A percentile compares a stretch with the other conserved stretches of the same genome.
Evolutionary conservation across 202 grass and related monocot species (phyloP).

Genomic region (Musa balbisiana): DNA sequence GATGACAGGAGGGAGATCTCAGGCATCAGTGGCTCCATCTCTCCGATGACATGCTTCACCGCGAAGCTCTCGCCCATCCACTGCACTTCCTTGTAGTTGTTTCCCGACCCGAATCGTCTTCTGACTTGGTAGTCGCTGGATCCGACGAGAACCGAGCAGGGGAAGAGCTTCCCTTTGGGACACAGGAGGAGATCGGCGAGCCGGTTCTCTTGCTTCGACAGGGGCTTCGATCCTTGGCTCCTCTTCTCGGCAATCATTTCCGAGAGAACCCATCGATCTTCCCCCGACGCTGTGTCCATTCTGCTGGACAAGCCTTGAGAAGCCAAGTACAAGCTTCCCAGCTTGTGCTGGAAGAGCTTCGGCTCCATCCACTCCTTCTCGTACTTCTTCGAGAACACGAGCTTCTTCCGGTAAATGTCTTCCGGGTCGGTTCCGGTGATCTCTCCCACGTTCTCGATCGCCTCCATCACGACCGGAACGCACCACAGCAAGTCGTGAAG

Average conservation of each 20-base stretch:
- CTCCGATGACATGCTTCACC: conserved; percentile 57
- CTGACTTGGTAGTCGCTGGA: conserved; percentile 56
- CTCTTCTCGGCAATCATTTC: conserved; percentile 53
- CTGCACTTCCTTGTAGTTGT: conserved; percentile 56
- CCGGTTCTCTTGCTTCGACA: conserved; percentile 43
- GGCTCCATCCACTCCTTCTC: conserved; percentile 54
- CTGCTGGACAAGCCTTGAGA: conserved; percentile 34
- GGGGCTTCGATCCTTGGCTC: conserved; percentile 25
- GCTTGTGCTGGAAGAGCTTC: conserved; percentile 49
- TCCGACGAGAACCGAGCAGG: conserved; percentile 39
- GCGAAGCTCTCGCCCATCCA: conserved; percentile 74
- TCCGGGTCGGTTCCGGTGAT: conserved; percentile 34
- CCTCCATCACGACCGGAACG: conserved; percentile 60
- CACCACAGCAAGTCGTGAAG: conserved; percentile 78
- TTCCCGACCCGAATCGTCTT: conserved; percentile 28
- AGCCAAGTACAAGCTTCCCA: conserved; percentile 45
- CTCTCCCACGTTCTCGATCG: conserved; percentile 52
- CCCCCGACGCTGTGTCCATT: conserved; percentile 60
- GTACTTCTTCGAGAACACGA: conserved; percentile 57
- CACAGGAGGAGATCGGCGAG: conserved; percentile 50
- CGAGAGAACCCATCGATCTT: conserved; percentile 68
- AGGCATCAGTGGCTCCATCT: conserved; percentile 16
- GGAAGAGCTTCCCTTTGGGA: conserved; percentile 43
- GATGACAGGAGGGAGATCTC: conserved; percentile 51
- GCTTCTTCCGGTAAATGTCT: conserved; percentile 29